Conservation (phyloP, 2,329 filamentous ascomycete species). For the Aspergillus uvarum region DNA sequence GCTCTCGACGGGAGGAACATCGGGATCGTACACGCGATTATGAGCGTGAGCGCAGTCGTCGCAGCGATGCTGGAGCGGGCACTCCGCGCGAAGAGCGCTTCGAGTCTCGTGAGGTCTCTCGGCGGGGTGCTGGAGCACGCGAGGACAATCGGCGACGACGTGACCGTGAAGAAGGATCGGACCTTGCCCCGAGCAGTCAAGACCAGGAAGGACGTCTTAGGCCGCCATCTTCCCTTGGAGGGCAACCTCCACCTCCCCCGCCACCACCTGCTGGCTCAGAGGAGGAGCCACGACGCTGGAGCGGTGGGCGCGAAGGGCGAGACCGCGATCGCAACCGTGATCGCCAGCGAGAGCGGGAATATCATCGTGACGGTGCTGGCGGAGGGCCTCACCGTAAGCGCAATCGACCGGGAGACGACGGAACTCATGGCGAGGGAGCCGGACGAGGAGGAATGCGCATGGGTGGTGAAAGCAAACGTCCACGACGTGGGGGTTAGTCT, state of each 20-base stretch:
- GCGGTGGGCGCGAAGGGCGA: slow-evolving; percentile 35
- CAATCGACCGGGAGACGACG: slow-evolving; percentile 37
- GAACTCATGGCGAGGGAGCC: slow-evolving; percentile 27
- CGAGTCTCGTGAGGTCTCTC: slow-evolving; percentile 33
- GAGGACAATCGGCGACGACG: slow-evolving; percentile 38
- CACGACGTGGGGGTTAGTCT: slow-evolving; percentile 34
- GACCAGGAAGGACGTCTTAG: slow-evolving; percentile 37
- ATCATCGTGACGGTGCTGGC: slow-evolving; percentile 29
- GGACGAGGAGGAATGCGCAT: slow-evolving; percentile 39
- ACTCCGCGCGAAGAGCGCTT: slow-evolving; percentile 25
- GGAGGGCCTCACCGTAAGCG: slow-evolving; percentile 37
- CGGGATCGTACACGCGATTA: slow-evolving; percentile 35
- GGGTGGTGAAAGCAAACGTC: slow-evolving; percentile 43
- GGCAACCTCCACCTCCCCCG: slow-evolving; percentile 29
- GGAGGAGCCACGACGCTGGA: slow-evolving; percentile 36
- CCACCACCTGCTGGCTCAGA: slow-evolving; percentile 29
- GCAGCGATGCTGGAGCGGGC: slow-evolving; percentile 30
- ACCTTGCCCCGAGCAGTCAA: slow-evolving; percentile 22
- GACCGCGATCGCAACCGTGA: slow-evolving; percentile 38
- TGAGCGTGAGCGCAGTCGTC: slow-evolving; percentile 37
- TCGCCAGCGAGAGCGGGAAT: slow-evolving; percentile 35
- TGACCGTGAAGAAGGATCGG: slow-evolving; percentile 36
- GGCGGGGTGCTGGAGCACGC: slow-evolving; percentile 32
- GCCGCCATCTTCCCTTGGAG: slow-evolving; percentile 35
- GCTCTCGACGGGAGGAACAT: slow-evolving; percentile 37